Percentiles rank a stretch among this genome's conserved stretches.
phyloP scores from a whole-genome alignment of 1,284 basidiomycete genomes.

The Puccinia novopanici region DNA sequence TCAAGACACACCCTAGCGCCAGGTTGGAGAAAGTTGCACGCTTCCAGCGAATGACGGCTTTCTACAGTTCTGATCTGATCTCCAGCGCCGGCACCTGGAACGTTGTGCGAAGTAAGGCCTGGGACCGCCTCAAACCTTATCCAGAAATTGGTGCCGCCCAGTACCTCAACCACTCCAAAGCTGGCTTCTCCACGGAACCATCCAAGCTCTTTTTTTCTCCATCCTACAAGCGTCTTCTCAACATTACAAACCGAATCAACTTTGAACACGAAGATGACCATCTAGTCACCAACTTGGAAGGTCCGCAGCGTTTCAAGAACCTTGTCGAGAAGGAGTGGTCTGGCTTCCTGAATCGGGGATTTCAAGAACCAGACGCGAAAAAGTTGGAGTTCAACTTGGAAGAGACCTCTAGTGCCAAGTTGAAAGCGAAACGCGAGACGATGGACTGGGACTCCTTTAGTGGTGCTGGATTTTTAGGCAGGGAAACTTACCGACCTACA shows the following conservation, averaged over 20 bases:
- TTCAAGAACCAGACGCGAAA: slow-evolving; percentile 53
- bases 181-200: slow-evolving; percentile 17
- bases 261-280: slow-evolving; percentile 55
- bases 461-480: slow-evolving; percentile 55
- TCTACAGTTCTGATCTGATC: slow-evolving; percentile 37
- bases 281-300: slow-evolving; percentile 52
- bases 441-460: slow-evolving; percentile 58
- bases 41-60: slow-evolving; percentile 20
- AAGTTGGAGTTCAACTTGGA: slow-evolving; percentile 57
- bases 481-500: slow-evolving; percentile 54
- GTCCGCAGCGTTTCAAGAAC: slow-evolving; percentile 54
- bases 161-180: slow-evolving; percentile 25
- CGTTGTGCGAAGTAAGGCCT: slow-evolving; percentile 54
- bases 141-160: slow-evolving; percentile 44
- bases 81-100: slow-evolving; percentile 53
- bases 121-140: slow-evolving; percentile 53
- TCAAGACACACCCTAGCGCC: slow-evolving; percentile 52
- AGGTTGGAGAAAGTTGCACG: slow-evolving; percentile 36
- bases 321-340: slow-evolving; percentile 57
- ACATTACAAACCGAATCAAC: slow-evolving; percentile 58
- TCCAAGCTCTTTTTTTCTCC: slow-evolving; percentile 54
- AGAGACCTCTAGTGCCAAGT: slow-evolving; percentile 51
- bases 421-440: slow-evolving; percentile 53
- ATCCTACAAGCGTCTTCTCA: slow-evolving; percentile 62
- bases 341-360: slow-evolving; percentile 56